Base-by-base conservation (phyloP, 352 stramenopile species). In the Phytophthora brassicae region DNA sequence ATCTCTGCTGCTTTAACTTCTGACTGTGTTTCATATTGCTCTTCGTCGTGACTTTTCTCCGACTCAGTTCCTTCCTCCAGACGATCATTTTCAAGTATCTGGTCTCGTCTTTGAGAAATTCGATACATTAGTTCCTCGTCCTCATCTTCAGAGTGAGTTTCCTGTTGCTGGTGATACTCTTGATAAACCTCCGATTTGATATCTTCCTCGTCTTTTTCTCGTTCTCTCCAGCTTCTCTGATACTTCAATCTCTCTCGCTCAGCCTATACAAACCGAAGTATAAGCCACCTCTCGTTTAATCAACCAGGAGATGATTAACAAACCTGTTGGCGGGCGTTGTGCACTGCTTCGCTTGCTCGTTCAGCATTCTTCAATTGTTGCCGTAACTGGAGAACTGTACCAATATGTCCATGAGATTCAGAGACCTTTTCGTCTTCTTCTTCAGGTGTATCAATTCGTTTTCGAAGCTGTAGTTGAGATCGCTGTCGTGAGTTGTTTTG, bases 331-430 rank as follows among this genome's bases (percentile, higher is more conserved):
- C 75, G 51, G 6, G 71, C 75, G 14, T 76, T 62, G 44, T 69
- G 56, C 0, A 63, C 74, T 41, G 68, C 74, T 44, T 72, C 53
- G 26, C 56, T 82, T 6, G 59, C 57, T 41, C 56, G 68, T 47
- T 88, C 75, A 24, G 75, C 75, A 13, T 81, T 63, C n/a, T 70
- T 65, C 4, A 86, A 56, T 28, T 66, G 68, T 48, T 69, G 71
- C 35, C 78, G 77, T 9, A 88, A 57, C 36, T 79, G 66, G 12
- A 77, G 53, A 38, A 86, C 68, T 2, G 74, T 70, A 33, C 60
- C 33, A n/a, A 57, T 54, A 17, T 64, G 50, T 13, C 56, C 57
- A 17, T 66, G 71, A 20, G 41, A 52, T 38, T 55, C 63, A 42
- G 28, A 36, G 12, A 58, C 42, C 23, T 68, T 22, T 22, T 70